Percentiles rank a stretch among this genome's conserved stretches.
These are phyloP conservation scores for Sequoia sempervirens DNA, from an alignment of 75 land plant genomes.

Conservation along the genomic window DNA sequence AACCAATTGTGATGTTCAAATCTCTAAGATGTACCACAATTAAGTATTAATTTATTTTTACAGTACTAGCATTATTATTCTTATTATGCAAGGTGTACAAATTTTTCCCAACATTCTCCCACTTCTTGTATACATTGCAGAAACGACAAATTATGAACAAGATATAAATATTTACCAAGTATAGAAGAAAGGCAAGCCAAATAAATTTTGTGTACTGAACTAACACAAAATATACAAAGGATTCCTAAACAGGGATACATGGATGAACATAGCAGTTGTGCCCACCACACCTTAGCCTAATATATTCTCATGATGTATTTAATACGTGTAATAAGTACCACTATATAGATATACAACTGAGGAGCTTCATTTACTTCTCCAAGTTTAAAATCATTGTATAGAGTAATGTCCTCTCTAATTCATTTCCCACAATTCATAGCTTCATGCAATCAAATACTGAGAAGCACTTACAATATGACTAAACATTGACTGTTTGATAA, in stretches of 20 bases:
- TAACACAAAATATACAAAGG: not conserved
- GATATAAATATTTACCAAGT: no score
- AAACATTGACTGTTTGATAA: not conserved
- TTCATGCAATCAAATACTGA: not conserved
- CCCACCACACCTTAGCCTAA: not conserved
- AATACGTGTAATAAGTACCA: not conserved
- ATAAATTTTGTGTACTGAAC: not conserved
- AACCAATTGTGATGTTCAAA: no score
- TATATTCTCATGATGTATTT: not conserved
- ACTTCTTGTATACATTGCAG: no score
- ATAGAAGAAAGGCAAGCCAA: no score
- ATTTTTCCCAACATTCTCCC: no score
- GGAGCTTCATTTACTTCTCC: not conserved
- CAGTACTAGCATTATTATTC: no score
- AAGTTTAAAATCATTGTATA: not conserved
- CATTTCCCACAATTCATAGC: not conserved
- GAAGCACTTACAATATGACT: not conserved
- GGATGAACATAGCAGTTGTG: not conserved
- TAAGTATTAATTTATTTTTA: no score
- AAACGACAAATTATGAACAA: no score
- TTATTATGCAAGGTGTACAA: no score
- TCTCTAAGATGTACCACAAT: no score
- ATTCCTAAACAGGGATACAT: not conserved
- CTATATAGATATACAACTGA: not conserved
- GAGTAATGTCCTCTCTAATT: not conserved